Evolutionary conservation across 2,329 filamentous ascomycete species (phyloP), one percentile per base, ranked within the genome.

Genomic region (Trichophaea hybrida): DNA sequence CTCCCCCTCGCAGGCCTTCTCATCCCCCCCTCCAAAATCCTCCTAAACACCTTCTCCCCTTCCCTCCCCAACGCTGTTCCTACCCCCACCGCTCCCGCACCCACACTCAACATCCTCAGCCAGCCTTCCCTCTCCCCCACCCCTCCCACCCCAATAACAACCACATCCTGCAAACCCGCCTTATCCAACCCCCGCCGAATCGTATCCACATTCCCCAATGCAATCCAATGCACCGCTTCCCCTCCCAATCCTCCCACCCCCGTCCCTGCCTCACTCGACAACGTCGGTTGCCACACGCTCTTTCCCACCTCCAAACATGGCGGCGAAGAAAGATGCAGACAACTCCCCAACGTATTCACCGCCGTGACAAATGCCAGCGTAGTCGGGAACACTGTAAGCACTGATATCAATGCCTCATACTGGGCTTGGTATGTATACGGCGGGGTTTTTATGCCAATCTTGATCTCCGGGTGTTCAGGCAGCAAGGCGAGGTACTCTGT

Each of bases 231-330:
- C 48, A 91, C 72, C 15, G 84, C 78, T 8, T 83, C 77, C 0
- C 86, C 86, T 0, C 84, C 86, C 72, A 90, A 75, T 0, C 86
- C 86, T 0, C 86, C 86, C 2, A 86, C 75, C 0, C 84, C 83
- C 0, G 70, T 73, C 0, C 75, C 72, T 2, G 74, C 76, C 0
- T 78, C 78, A 1, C 82, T 78, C 6, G 74, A 73, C 1, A 83
- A 71, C 2, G 73, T 72, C 0, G 74, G 70, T 43, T 61, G 58
- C 13, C 65, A 63, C 8, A 44, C 51, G 38, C 10, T 58, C 53
- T 24, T 51, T 55, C 57, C 56, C 50, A 54, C 31, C 10, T 31
- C 65, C 61, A n/a, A 66, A 68, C 24, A 63, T 59, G 17, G 59
- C 57, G 10, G 59, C 2, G 60, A 52, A 10, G 73, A 66, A 0